These are phyloP conservation scores for Avicennia marina DNA, from an alignment of 257 asterid species.

Conservation along the genomic window DNA sequence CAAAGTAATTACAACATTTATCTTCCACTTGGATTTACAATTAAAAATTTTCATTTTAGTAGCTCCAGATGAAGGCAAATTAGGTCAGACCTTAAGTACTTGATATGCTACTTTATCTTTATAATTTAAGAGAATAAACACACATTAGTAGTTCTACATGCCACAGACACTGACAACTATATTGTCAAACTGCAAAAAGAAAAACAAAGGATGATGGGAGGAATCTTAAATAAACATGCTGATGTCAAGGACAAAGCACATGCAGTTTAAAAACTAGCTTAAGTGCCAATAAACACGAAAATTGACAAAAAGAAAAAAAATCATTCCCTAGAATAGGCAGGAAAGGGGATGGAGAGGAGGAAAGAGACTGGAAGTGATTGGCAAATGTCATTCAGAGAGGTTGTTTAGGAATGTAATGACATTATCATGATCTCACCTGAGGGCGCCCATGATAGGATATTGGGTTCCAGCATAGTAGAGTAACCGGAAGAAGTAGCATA, in stretches of 20 bases:
- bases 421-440: conserved; percentile 49
- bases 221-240: no score
- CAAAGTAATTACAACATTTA: background rate
- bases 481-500: conserved; percentile 81
- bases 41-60: background rate
- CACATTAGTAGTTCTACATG: no score
- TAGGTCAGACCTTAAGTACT: background rate
- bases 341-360: background rate
- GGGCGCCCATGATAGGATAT: conserved; percentile 97
- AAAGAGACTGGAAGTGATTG: background rate
- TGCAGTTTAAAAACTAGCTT: no score
- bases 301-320: no score
- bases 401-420: background rate
- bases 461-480: conserved; percentile 90
- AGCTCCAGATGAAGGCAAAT: background rate
- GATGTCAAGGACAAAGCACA: no score
- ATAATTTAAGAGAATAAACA: background rate
- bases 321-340: no score
- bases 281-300: no score
- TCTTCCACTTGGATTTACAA: background rate
- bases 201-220: no score
- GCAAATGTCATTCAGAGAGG: background rate
- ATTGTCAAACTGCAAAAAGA: no score
- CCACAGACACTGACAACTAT: no score
- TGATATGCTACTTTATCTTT: conserved; percentile 8